These are phyloP conservation scores for barley (Hordeum vulgare) DNA, from an alignment of 176 grass and related monocot genomes.

Conservation along the genomic window MorexV3_pseudomolecules_assembly NC_058523.1:353710519-353711018, in stretches of 20 bases:
- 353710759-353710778: no score
- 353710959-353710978: neutral
- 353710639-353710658: neutral
- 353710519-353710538: neutral
- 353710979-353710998: neutral
- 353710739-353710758: no score
- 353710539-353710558: neutral
- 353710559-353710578: neutral
- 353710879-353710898: neutral
- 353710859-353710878: neutral
- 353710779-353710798: no score
- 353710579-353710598: neutral
- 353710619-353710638: neutral
- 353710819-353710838: no score
- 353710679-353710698: neutral
- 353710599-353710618: neutral
- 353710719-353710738: no score
- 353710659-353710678: neutral
- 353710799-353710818: no score
- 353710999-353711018: neutral
- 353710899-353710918: no score
- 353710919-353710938: no score
- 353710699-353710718: neutral
- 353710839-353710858: neutral
- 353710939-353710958: neutral